Percentiles rank a stretch among this genome's conserved stretches.
Evolutionary conservation across 1,139 yeast species (phyloP).

Genomic region (Debaryomycetaceae sp.): DNA sequence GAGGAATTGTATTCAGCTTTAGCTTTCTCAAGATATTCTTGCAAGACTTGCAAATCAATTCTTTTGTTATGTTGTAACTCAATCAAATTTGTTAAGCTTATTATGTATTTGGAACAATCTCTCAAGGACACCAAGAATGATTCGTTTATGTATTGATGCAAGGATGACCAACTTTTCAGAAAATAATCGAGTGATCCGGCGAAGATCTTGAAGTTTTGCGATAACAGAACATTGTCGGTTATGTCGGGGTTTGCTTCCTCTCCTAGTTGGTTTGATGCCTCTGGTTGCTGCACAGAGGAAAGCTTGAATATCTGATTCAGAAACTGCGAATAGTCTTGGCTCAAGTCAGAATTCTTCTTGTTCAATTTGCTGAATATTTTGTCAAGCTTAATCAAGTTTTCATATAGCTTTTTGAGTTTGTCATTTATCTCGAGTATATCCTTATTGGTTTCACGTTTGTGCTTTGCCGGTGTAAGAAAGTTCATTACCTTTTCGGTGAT

Average conservation of each 20-base stretch:
- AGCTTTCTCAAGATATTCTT: constrained; percentile 73
- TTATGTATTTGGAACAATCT: constrained; percentile 84
- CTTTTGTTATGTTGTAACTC: constrained; percentile 89
- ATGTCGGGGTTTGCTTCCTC: background rate
- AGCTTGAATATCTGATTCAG: constrained; percentile 67
- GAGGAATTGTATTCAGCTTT: constrained; percentile 60
- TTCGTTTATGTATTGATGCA: constrained; percentile 66
- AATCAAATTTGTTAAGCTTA: constrained; percentile 68
- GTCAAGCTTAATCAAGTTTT: constrained; percentile 75
- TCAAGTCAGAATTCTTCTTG: constrained; percentile 68
- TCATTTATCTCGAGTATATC: constrained; percentile 85
- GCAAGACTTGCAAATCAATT: constrained; percentile 82
- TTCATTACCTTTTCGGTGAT: constrained; percentile 87
- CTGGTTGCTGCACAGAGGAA: constrained; percentile 40
- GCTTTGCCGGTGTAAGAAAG: constrained; percentile 74
- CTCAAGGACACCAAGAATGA: constrained; percentile 78
- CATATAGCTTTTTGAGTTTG: constrained; percentile 77
- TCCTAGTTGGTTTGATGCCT: background rate
- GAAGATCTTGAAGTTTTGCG: constrained; percentile 37
- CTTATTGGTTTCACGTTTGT: constrained; percentile 64
- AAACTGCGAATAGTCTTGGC: constrained; percentile 70
- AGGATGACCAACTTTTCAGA: constrained; percentile 36
- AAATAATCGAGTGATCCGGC: constrained; percentile 50
- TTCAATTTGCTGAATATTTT: constrained; percentile 71
- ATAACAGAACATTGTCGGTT: constrained; percentile 14